Evolutionary conservation across 1,139 yeast genomes (phyloP).

Genomic region (Yamadazyma diospyri): DNA sequence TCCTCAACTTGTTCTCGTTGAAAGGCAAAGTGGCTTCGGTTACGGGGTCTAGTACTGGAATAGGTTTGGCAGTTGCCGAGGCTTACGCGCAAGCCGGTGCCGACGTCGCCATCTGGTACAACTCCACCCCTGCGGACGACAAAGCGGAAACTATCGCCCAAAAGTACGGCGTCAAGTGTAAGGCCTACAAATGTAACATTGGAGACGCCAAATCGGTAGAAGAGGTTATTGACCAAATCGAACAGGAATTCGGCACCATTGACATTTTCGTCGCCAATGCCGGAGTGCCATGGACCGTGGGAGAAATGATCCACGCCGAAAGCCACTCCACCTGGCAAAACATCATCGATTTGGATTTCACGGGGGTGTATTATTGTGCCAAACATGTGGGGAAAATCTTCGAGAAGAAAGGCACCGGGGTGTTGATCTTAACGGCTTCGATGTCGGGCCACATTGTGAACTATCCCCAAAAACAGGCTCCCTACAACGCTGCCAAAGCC

Average conservation of each 20-base stretch:
- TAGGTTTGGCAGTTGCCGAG: constrained; percentile 80
- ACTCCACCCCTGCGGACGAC: constrained; percentile 52
- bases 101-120: constrained; percentile 77
- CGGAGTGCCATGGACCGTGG: constrained; percentile 84
- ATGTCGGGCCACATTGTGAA: constrained; percentile 85
- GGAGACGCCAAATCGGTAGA: constrained; percentile 59
- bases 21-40: constrained; percentile 87
- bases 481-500: constrained; percentile 84
- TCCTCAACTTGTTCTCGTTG: constrained; percentile 55
- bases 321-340: constrained; percentile 56
- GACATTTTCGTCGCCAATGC: constrained; percentile 91
- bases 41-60: constrained; percentile 85
- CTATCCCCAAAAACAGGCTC: constrained; percentile 80
- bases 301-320: constrained; percentile 58
- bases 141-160: constrained; percentile 55
- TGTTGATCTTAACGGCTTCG: constrained; percentile 74
- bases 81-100: constrained; percentile 92
- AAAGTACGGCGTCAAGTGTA: constrained; percentile 62
- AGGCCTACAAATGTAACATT: constrained; percentile 72
- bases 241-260: constrained; percentile 68
- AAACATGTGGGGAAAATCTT: constrained; percentile 68
- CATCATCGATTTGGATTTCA: constrained; percentile 67
- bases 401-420: constrained; percentile 65
- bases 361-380: constrained; percentile 76
- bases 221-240: constrained; percentile 53